Conservation (phyloP, 208 protist species). For the Vickermania ingenoplastis region DNA sequence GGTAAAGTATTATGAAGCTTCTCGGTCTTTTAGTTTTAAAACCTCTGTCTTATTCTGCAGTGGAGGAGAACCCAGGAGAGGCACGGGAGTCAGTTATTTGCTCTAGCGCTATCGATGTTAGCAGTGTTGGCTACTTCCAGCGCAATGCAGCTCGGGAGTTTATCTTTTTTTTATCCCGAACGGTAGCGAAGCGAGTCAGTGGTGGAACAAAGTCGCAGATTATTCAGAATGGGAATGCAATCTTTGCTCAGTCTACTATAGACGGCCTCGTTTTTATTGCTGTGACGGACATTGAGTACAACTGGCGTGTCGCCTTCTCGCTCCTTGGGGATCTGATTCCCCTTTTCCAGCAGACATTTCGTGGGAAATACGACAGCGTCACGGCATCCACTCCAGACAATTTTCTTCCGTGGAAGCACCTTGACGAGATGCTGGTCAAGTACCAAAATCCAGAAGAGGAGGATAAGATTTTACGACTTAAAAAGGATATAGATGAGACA, state of each 20-base stretch:
- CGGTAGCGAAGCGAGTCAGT: conserved; percentile 63
- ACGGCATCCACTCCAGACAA: conserved; percentile 42
- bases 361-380: conserved; percentile 67
- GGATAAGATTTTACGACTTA: conserved; percentile 84
- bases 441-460: conserved; percentile 88
- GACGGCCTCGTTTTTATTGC: conserved; percentile 76
- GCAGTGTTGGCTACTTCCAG: conserved; percentile 85
- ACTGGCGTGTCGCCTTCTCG: conserved; percentile 76
- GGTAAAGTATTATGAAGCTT: too few relatives aligned
- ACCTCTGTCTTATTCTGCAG: conserved; percentile 14
- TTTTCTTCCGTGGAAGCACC: conserved; percentile 64
- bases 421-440: conserved; percentile 59
- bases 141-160: conserved; percentile 72
- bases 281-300: conserved; percentile 83
- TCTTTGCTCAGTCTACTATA: conserved; percentile 53
- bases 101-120: conserved; percentile 75
- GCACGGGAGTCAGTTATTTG: conserved; percentile 70
- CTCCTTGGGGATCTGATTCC: conserved; percentile 55
- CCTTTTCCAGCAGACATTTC: conserved; percentile 77
- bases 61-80: conserved; percentile 9
- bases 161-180: conserved; percentile 79
- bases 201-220: conserved; percentile 67
- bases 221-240: conserved; percentile 71
- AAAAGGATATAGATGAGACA: conserved; percentile 86
- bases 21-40: conserved; percentile 65